These are phyloP conservation scores for Fusarium sp. DNA, from an alignment of 2,329 filamentous ascomycete species.

Conservation along the genomic window DNA sequence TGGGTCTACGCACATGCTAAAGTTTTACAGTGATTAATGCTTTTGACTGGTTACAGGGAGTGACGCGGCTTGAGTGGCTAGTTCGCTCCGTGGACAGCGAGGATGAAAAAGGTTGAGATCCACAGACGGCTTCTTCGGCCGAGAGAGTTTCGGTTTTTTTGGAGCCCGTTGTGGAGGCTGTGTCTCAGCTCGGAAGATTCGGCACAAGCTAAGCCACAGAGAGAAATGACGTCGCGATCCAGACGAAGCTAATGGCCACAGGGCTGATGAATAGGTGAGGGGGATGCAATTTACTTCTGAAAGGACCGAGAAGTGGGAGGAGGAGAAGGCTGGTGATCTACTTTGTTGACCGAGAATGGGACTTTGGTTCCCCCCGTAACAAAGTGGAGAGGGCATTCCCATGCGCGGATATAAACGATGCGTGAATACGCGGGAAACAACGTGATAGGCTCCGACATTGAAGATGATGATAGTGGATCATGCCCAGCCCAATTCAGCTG, in stretches of 20 bases:
- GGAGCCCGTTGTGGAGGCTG: background rate
- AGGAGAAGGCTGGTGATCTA: background rate
- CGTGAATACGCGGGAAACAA: background rate
- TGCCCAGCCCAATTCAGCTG: background rate
- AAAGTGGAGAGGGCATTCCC: background rate
- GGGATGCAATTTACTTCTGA: too few species aligned
- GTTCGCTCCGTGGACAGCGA: background rate
- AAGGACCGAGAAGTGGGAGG: background rate
- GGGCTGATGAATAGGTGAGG: background rate
- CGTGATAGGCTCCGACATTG: background rate
- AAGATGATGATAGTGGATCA: background rate
- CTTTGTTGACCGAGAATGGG: background rate
- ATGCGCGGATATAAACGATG: background rate
- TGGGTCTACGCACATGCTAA: background rate
- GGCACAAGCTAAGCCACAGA: background rate
- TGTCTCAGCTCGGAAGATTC: constrained; percentile 2
- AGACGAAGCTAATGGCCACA: background rate
- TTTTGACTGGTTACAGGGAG: background rate
- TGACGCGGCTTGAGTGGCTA: background rate
- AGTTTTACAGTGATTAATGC: background rate
- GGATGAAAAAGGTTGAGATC: background rate
- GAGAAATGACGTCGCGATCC: background rate
- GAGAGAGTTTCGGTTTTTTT: background rate
- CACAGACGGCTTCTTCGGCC: background rate
- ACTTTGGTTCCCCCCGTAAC: background rate